phyloP scores from a whole-genome alignment of 2,329 filamentous ascomycete genomes.

The Neofusicoccum sp. region DNA sequence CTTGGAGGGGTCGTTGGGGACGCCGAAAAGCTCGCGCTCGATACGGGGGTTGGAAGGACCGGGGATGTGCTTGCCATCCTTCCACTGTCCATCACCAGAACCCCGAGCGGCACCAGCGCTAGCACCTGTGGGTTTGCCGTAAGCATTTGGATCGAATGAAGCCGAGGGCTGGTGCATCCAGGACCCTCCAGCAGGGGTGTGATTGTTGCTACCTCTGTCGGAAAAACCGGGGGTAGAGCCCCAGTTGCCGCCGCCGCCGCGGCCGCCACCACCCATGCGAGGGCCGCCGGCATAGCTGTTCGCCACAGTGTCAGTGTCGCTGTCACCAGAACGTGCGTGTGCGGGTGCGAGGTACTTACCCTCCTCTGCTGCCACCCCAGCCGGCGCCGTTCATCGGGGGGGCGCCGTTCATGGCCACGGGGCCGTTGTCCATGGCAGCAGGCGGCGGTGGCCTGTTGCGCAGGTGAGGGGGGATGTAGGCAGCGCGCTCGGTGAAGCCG shows the following conservation, averaged over 20 bases:
- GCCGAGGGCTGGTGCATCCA: constrained; percentile 43
- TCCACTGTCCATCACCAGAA: constrained; percentile 94
- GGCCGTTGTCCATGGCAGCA: constrained; percentile 39
- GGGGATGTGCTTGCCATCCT: constrained; percentile 92
- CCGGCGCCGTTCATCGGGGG: constrained; percentile 49
- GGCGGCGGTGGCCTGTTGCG: constrained; percentile 48
- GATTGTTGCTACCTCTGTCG: constrained; percentile 35
- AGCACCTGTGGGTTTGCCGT: constrained; percentile 52
- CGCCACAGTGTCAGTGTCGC: background rate
- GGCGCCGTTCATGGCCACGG: constrained; percentile 41
- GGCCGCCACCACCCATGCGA: constrained; percentile 39
- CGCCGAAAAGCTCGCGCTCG: constrained; percentile 94
- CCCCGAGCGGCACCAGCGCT: constrained; percentile 64
- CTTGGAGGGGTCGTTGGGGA: constrained; percentile 87
- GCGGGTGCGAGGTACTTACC: background rate
- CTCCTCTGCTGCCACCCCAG: constrained; percentile 14
- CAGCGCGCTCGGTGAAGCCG: constrained; percentile 59
- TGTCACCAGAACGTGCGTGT: background rate
- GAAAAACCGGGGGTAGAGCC: constrained; percentile 55
- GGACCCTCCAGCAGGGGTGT: constrained; percentile 37
- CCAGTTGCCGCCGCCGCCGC: constrained; percentile 59
- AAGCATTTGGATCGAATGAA: constrained; percentile 63
- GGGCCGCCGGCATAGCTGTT: constrained; percentile 40
- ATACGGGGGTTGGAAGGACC: constrained; percentile 84
- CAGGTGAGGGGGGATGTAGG: constrained; percentile 84